These are phyloP conservation scores for Vanderwaltozyma tropicalis DNA, from an alignment of 805 yeast species.

Conservation along the genomic window DNA sequence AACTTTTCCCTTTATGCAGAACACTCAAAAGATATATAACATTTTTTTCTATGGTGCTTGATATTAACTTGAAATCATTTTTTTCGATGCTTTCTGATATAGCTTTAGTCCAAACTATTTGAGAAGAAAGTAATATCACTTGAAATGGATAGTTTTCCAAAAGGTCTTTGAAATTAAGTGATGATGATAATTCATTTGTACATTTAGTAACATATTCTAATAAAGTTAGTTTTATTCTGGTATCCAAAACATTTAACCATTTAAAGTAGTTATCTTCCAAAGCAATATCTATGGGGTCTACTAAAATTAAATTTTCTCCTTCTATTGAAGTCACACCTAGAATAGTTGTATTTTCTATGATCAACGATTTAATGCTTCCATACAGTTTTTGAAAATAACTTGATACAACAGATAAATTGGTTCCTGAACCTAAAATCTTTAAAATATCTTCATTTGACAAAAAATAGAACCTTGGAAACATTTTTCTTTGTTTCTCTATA, in stretches of 20 bases:
- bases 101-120: constrained; percentile 43
- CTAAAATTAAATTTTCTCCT: constrained; percentile 45
- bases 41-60: too few species aligned
- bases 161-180: constrained; percentile 7
- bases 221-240: constrained; percentile 40
- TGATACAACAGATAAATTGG: constrained; percentile 37
- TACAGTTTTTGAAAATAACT: constrained; percentile 64
- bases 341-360: constrained; percentile 30
- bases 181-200: too few species aligned
- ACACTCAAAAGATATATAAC: too few species aligned
- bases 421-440: constrained; percentile 64
- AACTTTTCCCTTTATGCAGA: too few species aligned
- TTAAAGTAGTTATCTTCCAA: constrained; percentile 28
- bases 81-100: too few species aligned
- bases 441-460: constrained; percentile 84
- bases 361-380: constrained; percentile 44
- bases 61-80: too few species aligned
- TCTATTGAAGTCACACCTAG: constrained; percentile 49
- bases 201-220: constrained; percentile 13
- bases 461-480: constrained; percentile 76
- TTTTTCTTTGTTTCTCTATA: constrained; percentile 66
- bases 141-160: constrained; percentile 44
- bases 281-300: constrained; percentile 34
- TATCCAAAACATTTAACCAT: constrained; percentile 34
- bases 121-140: constrained; percentile 42